Evolutionary conservation across 306 rosid genomes (phyloP).

Genomic region (Vicia villosa): DNA sequence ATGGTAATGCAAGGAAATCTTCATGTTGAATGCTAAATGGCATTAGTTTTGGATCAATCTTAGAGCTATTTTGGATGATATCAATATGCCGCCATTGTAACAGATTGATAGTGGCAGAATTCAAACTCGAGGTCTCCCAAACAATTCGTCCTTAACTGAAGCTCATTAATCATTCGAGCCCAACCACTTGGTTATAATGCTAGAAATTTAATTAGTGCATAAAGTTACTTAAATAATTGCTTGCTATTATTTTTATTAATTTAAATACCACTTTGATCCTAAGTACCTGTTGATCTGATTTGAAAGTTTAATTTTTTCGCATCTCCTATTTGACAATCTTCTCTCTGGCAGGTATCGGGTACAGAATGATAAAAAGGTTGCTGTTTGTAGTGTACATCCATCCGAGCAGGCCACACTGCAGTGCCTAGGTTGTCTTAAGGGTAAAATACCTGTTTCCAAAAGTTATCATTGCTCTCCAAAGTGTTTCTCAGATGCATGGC

Average conservation of each 20-base stretch:
- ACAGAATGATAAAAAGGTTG: slow-evolving; percentile 88
- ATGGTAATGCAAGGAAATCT: too few relatives aligned
- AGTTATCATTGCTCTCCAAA: slow-evolving; percentile 96
- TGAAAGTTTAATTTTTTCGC: background rate
- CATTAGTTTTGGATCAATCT: too few relatives aligned
- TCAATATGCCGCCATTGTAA: too few relatives aligned
- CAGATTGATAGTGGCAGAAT: too few relatives aligned
- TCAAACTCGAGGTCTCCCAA: too few relatives aligned
- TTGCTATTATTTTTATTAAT: slow-evolving; percentile 10
- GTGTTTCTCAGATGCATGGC: slow-evolving; percentile 99
- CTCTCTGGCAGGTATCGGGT: slow-evolving; percentile 81
- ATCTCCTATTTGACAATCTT: slow-evolving; percentile 8
- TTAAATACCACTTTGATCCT: background rate
- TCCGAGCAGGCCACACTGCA: slow-evolving; percentile 96
- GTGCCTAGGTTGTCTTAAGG: slow-evolving; percentile 94
- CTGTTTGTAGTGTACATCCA: slow-evolving; percentile 93
- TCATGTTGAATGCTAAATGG: too few relatives aligned
- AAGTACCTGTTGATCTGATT: slow-evolving; percentile 10
- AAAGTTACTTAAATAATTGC: background rate
- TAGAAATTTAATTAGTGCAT: background rate
- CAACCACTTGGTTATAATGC: too few relatives aligned
- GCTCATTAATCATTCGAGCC: too few relatives aligned
- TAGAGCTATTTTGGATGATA: too few relatives aligned
- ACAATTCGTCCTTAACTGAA: too few relatives aligned
- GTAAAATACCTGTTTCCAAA: slow-evolving; percentile 83